These are phyloP conservation scores for Neurospora tetraspora DNA, from an alignment of 495 filamentous ascomycete species.

Conservation along the genomic window DNA sequence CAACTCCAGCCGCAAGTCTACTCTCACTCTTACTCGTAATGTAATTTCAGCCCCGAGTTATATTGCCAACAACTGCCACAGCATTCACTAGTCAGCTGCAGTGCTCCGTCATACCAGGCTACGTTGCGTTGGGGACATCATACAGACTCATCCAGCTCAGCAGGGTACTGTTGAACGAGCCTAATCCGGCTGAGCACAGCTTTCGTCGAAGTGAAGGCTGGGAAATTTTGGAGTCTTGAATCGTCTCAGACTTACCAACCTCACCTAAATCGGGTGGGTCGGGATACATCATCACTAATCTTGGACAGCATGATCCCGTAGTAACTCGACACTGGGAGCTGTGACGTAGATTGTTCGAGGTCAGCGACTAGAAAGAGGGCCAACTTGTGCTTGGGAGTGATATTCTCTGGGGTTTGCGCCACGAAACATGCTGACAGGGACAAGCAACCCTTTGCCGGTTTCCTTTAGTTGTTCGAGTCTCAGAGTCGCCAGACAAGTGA, in stretches of 20 bases:
- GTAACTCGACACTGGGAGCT: background rate
- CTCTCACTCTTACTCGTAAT: background rate
- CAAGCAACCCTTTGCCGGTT: background rate
- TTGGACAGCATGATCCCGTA: background rate
- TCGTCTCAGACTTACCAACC: background rate
- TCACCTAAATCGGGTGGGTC: background rate
- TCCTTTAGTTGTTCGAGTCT: background rate
- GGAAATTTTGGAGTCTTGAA: background rate
- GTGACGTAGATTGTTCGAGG: background rate
- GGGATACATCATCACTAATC: background rate
- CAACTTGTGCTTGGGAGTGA: background rate
- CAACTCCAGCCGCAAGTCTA: background rate
- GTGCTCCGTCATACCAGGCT: background rate
- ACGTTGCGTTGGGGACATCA: background rate
- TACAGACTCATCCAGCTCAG: background rate
- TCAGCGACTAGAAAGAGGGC: background rate
- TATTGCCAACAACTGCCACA: background rate
- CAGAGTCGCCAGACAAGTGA: background rate
- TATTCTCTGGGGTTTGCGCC: background rate
- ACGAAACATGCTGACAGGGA: background rate
- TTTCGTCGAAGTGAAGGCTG: background rate
- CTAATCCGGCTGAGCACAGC: background rate
- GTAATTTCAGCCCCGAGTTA: background rate
- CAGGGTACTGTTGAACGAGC: background rate
- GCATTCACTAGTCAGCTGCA: background rate